Conservation (phyloP, 2,329 filamentous ascomycete species). For the Bipolaris bicolor region DNA sequence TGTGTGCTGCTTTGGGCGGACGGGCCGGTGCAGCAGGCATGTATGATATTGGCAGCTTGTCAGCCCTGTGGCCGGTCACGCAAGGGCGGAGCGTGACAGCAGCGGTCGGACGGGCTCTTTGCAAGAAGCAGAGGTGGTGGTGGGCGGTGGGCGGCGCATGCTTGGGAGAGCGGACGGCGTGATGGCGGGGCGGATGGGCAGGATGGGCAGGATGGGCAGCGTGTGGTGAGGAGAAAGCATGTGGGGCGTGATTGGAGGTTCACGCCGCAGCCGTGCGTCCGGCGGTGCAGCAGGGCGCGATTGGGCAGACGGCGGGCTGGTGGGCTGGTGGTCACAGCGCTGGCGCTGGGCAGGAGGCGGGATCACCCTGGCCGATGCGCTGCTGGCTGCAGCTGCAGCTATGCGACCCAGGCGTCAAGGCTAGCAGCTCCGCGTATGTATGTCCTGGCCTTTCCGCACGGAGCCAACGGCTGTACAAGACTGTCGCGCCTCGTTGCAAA, state of each 20-base stretch:
- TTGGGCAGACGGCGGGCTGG: constrained; percentile 24
- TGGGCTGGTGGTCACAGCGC: constrained; percentile 22
- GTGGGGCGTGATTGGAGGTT: constrained; percentile 20
- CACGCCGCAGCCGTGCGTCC: constrained; percentile 12
- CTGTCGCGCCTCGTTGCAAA: constrained; percentile 51
- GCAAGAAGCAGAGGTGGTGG: no score
- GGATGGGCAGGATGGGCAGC: constrained; percentile 3
- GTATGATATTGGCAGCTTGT: background rate
- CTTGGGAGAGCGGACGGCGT: background rate
- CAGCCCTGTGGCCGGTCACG: constrained; percentile 34
- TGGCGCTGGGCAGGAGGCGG: constrained; percentile 30
- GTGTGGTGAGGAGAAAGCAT: constrained; percentile 15
- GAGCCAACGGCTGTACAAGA: constrained; percentile 49
- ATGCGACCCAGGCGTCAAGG: constrained; percentile 27
- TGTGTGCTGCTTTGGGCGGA: constrained; percentile 4
- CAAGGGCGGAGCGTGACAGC: constrained; percentile 27
- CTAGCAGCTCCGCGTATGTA: constrained; percentile 41
- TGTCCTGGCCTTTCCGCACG: constrained; percentile 48
- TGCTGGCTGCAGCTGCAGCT: constrained; percentile 29
- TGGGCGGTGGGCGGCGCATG: background rate
- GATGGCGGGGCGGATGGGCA: constrained; percentile 7
- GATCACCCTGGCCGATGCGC: constrained; percentile 33
- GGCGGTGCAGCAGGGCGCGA: constrained; percentile 28
- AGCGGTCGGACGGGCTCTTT: constrained; percentile 22
- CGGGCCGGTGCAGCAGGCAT: background rate